phyloP scores from a whole-genome alignment of 2,329 filamentous ascomycete species.

The Chalara sp. region DNA sequence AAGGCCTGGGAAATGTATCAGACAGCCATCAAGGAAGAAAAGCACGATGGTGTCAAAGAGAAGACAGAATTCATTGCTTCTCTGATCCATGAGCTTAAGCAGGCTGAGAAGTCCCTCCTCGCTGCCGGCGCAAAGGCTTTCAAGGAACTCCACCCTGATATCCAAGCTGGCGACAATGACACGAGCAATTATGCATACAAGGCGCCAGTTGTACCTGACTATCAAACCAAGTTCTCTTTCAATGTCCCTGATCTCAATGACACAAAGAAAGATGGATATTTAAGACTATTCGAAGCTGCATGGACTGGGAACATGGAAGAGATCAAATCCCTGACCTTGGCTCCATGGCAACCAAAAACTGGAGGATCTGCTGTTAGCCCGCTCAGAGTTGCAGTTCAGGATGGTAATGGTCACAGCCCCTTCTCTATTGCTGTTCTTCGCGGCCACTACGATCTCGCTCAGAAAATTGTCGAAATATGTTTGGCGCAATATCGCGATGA shows the following conservation, averaged over 20 bases:
- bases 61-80: conserved; percentile 50
- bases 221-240: conserved; percentile 16
- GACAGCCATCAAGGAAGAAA: conserved; percentile 29
- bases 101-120: conserved; percentile 47
- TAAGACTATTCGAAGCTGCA: conserved; percentile 65
- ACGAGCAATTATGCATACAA: background rate
- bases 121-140: conserved; percentile 60
- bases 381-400: conserved; percentile 55
- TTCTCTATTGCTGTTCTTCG: conserved; percentile 63
- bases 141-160: conserved; percentile 53
- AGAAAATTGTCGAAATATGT: conserved; percentile 62
- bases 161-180: conserved; percentile 13
- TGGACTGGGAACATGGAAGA: conserved; percentile 63
- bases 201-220: conserved; percentile 6
- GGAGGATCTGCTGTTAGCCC: conserved; percentile 29
- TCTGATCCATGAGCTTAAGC: conserved; percentile 44
- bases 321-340: conserved; percentile 58
- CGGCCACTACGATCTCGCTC: conserved; percentile 58
- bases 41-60: conserved; percentile 31
- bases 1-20: conserved; percentile 18
- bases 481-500: conserved; percentile 57
- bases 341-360: conserved; percentile 43
- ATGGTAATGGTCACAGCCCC: conserved; percentile 39
- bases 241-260: conserved; percentile 39
- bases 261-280: conserved; percentile 49